phyloP scores from a whole-genome alignment of 108 stramenopile species.

The Cyclotella sp. region DNA sequence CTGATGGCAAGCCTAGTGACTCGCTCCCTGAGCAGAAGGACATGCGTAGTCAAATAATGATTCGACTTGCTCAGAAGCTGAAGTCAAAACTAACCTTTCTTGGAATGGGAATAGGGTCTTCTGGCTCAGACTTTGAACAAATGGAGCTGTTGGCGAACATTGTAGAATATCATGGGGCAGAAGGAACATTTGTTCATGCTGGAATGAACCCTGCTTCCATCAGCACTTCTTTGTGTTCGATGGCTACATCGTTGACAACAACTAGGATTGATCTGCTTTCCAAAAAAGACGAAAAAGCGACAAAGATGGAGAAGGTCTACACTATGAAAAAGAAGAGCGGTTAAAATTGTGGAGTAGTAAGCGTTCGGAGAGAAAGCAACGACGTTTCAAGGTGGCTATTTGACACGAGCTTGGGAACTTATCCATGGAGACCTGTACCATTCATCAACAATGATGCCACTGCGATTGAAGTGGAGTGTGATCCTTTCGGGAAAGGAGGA shows the following conservation, averaged over 20 bases:
- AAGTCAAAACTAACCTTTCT: constrained; percentile 39
- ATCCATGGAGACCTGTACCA: constrained; percentile 33
- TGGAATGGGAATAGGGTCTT: constrained; percentile 50
- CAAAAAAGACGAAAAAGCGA: constrained; percentile 17
- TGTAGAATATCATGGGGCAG: constrained; percentile 27
- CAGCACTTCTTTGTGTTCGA: constrained; percentile 34
- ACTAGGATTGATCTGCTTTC: constrained; percentile 44
- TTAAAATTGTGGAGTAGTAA: constrained; percentile 15
- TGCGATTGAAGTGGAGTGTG: constrained; percentile 44
- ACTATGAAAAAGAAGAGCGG: constrained; percentile 37
- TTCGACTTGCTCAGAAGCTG: constrained; percentile 27
- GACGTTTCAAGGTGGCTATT: constrained; percentile 34
- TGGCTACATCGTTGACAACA: constrained; percentile 55
- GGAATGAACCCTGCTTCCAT: constrained; percentile 42
- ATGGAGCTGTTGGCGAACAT: constrained; percentile 28
- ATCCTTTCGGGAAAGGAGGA: constrained; percentile 54
- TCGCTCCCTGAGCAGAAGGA: constrained; percentile 1
- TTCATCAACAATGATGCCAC: constrained; percentile 32
- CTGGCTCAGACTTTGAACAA: constrained; percentile 31
- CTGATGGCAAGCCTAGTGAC: constrained; percentile 51
- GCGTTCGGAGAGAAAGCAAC: constrained; percentile 31
- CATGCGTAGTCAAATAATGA: constrained; percentile 23
- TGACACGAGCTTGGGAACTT: constrained; percentile 1
- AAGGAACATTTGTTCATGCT: constrained; percentile 46
- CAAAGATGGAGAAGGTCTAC: constrained; percentile 37